Evolutionary conservation across 257 asterid species (phyloP).

Genomic region (Solanum etuberosum): DNA sequence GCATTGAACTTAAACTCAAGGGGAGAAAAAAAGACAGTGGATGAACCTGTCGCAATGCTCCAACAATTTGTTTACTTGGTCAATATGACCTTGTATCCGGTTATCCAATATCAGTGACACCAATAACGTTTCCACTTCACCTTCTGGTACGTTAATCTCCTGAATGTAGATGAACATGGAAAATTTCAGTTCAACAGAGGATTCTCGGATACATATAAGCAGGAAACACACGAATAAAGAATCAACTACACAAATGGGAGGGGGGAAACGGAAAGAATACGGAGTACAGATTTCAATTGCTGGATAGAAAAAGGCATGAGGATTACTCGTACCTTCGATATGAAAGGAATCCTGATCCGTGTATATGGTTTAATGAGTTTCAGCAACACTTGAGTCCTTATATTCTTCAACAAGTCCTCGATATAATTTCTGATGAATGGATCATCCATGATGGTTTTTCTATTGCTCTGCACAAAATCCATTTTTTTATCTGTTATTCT

Average conservation of each 20-base stretch:
- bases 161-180: slow-evolving; percentile 6
- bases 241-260: background rate
- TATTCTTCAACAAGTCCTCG: slow-evolving; percentile 91
- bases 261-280: background rate
- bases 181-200: background rate
- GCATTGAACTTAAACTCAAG: background rate
- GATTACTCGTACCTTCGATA: slow-evolving; percentile 59
- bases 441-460: slow-evolving; percentile 97
- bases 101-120: slow-evolving; percentile 88
- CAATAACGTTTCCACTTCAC: slow-evolving; percentile 79
- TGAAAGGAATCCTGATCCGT: slow-evolving; percentile 83
- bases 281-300: background rate
- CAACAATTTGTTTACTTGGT: slow-evolving; percentile 77
- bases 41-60: slow-evolving; percentile 86
- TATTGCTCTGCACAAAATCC: slow-evolving; percentile 53
- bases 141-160: slow-evolving; percentile 97
- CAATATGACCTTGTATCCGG: slow-evolving; percentile 86
- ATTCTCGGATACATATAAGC: background rate
- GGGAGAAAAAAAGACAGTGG: background rate
- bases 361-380: slow-evolving; percentile 97
- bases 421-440: slow-evolving; percentile 88
- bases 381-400: slow-evolving; percentile 91
- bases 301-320: background rate
- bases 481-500: background rate
- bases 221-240: background rate